A percentile compares a stretch with the other conserved stretches of the same genome.
Evolutionary conservation across 1,284 basidiomycete species (phyloP).

Genomic region (Ustilago tritici): DNA sequence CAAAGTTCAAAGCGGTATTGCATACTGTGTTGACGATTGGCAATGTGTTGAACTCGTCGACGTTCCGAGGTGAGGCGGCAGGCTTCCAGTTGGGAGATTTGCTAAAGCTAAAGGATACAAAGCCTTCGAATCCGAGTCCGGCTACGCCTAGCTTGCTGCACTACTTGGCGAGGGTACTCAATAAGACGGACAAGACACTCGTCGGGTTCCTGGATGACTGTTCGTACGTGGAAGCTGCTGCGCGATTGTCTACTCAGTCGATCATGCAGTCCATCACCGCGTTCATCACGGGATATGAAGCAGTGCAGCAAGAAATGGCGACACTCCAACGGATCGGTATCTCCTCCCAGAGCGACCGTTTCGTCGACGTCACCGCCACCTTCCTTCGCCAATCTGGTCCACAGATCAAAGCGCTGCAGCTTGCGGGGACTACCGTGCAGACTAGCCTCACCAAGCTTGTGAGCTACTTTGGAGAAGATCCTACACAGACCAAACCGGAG

Average conservation of each 20-base stretch:
- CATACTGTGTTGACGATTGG: slow-evolving; percentile 78
- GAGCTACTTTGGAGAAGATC: slow-evolving; percentile 57
- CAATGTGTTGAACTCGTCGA: slow-evolving; percentile 83
- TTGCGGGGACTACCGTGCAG: slow-evolving; percentile 42
- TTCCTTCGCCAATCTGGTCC: slow-evolving; percentile 33
- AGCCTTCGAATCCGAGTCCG: slow-evolving; percentile 77
- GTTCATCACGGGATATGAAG: slow-evolving; percentile 41
- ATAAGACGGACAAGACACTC: slow-evolving; percentile 77
- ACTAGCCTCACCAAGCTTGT: slow-evolving; percentile 34
- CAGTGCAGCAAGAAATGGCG: slow-evolving; percentile 44
- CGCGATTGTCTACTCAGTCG: slow-evolving; percentile 51
- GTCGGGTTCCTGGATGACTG: slow-evolving; percentile 84
- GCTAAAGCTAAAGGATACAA: slow-evolving; percentile 86
- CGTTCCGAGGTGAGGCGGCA: slow-evolving; percentile 82
- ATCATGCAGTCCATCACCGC: slow-evolving; percentile 42
- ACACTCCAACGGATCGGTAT: slow-evolving; percentile 42
- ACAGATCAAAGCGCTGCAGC: slow-evolving; percentile 52
- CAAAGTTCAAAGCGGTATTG: slow-evolving; percentile 79
- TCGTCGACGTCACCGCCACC: slow-evolving; percentile 36
- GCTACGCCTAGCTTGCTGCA: slow-evolving; percentile 87
- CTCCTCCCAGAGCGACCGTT: slow-evolving; percentile 49
- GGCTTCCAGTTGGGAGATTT: slow-evolving; percentile 87
- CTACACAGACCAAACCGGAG: slow-evolving; percentile 55
- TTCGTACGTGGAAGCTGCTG: slow-evolving; percentile 82
- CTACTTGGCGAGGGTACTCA: slow-evolving; percentile 82